A percentile compares a stretch with the other conserved stretches of the same genome.
Evolutionary conservation across 257 asterid species (phyloP).

Genomic region (Capsicum baccatum): DNA sequence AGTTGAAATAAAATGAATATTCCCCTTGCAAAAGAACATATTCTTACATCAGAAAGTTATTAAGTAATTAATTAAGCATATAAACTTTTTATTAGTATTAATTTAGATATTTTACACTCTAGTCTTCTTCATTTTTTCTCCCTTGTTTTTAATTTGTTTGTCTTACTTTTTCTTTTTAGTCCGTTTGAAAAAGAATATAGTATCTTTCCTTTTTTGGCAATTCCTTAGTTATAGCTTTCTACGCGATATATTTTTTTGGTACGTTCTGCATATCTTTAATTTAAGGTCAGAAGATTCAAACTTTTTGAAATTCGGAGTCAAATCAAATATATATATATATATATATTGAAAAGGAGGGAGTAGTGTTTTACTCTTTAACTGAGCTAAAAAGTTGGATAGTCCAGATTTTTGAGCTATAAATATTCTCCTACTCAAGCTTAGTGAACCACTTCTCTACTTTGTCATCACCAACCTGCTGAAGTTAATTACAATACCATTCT

Average conservation of each 20-base stretch:
- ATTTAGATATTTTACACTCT: background rate
- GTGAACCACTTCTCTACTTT: background rate
- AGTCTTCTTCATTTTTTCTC: background rate
- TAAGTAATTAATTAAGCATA: background rate
- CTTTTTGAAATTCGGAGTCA: too few species aligned
- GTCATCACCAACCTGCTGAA: background rate
- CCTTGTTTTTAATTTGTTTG: too few species aligned
- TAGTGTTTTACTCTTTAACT: background rate
- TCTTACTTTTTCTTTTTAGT: too few species aligned
- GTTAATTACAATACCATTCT: constrained; percentile 8
- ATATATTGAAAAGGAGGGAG: too few species aligned
- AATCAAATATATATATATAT: too few species aligned
- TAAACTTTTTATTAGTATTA: background rate
- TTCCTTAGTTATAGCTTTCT: too few species aligned
- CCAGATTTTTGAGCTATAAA: background rate
- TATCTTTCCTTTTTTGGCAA: too few species aligned
- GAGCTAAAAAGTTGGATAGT: background rate
- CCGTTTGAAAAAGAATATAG: too few species aligned
- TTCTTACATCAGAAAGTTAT: background rate
- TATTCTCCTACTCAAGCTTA: background rate
- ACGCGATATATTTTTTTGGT: too few species aligned
- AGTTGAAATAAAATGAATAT: background rate
- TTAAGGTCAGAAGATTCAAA: too few species aligned
- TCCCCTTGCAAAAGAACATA: background rate
- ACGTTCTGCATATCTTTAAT: too few species aligned